Evolutionary conservation across 2,329 filamentous ascomycete genomes (phyloP).

Genomic region (Paracorniculantispora psalliotae): DNA sequence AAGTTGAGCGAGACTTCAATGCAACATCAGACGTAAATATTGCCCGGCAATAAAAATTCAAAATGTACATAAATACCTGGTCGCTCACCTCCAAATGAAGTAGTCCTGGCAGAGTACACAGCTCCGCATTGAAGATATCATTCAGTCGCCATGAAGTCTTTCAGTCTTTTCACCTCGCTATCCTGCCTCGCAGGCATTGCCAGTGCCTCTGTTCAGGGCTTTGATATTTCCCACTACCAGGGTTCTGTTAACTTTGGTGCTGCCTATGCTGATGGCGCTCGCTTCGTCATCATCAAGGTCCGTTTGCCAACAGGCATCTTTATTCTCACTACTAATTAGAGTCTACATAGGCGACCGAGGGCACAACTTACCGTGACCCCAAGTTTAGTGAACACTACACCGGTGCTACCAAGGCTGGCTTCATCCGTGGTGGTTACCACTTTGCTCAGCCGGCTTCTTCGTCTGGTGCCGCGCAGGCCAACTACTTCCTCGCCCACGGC

Average conservation of each 20-base stretch:
- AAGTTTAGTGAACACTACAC: conserved; percentile 44
- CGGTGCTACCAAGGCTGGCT: conserved; percentile 43
- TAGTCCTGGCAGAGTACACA: not conserved
- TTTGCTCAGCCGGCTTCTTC: conserved; percentile 44
- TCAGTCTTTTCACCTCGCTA: not conserved
- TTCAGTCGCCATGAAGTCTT: not conserved
- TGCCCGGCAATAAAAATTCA: not conserved
- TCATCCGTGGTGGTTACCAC: conserved; percentile 54
- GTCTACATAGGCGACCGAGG: conserved; percentile 43
- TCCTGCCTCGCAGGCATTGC: conserved; percentile 1
- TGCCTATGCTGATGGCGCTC: conserved; percentile 34
- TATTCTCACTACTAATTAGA: not conserved
- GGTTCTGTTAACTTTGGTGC: conserved; percentile 31
- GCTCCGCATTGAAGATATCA: not conserved
- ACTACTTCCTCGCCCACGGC: conserved; percentile 47
- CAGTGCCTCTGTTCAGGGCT: conserved; percentile 31
- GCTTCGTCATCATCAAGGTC: conserved; percentile 42
- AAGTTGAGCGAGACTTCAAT: not conserved
- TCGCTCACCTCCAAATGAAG: not conserved
- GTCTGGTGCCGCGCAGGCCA: conserved; percentile 43
- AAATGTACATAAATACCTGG: not conserved
- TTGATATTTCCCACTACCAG: conserved; percentile 40
- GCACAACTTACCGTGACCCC: conserved; percentile 40
- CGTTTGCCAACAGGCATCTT: not conserved
- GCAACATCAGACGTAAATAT: not conserved